Conservation (phyloP, 805 yeast genomes). For the Yarrowia sp. region DNA sequence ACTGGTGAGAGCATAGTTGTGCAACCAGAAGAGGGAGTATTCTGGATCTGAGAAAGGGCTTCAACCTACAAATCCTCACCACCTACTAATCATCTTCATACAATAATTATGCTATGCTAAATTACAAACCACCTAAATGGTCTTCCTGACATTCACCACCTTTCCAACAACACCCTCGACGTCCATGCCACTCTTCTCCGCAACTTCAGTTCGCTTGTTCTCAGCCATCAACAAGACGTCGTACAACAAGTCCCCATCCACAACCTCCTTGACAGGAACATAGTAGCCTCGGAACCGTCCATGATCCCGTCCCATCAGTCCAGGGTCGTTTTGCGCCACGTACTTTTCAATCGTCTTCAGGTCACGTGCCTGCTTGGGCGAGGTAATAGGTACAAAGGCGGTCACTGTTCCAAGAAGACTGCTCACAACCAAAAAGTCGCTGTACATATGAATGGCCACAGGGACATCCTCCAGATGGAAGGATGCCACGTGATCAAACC, state of each 20-base stretch:
- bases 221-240: neutral
- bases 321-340: slow-evolving; percentile 32
- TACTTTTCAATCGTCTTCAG: slow-evolving; percentile 53
- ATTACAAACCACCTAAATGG: neutral
- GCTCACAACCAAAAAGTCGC: slow-evolving; percentile 51
- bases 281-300: slow-evolving; percentile 70
- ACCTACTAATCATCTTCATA: no score
- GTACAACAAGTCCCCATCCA: slow-evolving; percentile 72
- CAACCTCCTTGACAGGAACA: slow-evolving; percentile 68
- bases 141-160: neutral
- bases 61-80: no score
- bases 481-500: slow-evolving; percentile 52
- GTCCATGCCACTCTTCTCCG: neutral
- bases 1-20: no score
- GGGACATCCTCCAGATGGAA: slow-evolving; percentile 69
- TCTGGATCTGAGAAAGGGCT: no score
- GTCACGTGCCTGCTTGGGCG: slow-evolving; percentile 58
- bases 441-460: slow-evolving; percentile 49
- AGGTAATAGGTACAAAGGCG: slow-evolving; percentile 60
- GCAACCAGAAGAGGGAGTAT: no score
- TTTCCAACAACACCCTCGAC: neutral
- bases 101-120: neutral
- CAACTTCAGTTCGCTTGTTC: neutral
- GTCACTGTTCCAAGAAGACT: slow-evolving; percentile 86
- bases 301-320: slow-evolving; percentile 65